Conservation (phyloP, 805 yeast genomes). For the Nakazawaea pomicola region DNA sequence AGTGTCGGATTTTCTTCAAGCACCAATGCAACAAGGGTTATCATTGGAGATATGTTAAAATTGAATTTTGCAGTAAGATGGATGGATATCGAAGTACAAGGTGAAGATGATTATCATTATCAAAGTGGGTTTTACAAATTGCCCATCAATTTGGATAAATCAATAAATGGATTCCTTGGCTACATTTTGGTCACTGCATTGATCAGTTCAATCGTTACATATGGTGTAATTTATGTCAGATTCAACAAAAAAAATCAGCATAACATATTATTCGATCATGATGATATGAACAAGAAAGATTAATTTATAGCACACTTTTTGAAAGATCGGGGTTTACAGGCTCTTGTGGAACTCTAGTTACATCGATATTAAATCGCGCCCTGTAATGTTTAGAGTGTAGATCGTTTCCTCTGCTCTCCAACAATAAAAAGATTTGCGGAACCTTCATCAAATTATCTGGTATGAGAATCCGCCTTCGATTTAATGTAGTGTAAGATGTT, state of each 20-base stretch:
- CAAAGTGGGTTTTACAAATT: conserved; percentile 10
- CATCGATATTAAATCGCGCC: too few species aligned
- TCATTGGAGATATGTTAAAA: conserved; percentile 61
- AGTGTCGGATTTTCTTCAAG: conserved; percentile 58
- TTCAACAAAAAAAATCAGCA: conserved; percentile 15
- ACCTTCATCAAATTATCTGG: too few species aligned
- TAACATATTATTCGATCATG: conserved; percentile 13
- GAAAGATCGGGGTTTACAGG: too few species aligned
- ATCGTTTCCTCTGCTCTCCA: too few species aligned
- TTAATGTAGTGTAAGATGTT: too few species aligned
- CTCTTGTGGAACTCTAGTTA: too few species aligned
- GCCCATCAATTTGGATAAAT: conserved; percentile 6
- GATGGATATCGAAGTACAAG: conserved; percentile 23
- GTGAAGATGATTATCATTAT: conserved; percentile 6
- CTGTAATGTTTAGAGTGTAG: too few species aligned
- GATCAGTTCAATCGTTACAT: conserved; percentile 7
- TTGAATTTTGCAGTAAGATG: conserved; percentile 56
- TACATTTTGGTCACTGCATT: conserved; percentile 12
- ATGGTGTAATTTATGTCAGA: conserved; percentile 14
- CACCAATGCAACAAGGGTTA: conserved; percentile 53
- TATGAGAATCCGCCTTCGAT: too few species aligned
- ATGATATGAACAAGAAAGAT: conserved; percentile 5
- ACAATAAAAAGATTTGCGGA: too few species aligned
- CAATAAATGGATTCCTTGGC: conserved; percentile 8
- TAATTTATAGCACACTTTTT: too few species aligned